Evolutionary conservation across 2,329 filamentous ascomycete species (phyloP).

Genomic region (Colletotrichum acutatum): DNA sequence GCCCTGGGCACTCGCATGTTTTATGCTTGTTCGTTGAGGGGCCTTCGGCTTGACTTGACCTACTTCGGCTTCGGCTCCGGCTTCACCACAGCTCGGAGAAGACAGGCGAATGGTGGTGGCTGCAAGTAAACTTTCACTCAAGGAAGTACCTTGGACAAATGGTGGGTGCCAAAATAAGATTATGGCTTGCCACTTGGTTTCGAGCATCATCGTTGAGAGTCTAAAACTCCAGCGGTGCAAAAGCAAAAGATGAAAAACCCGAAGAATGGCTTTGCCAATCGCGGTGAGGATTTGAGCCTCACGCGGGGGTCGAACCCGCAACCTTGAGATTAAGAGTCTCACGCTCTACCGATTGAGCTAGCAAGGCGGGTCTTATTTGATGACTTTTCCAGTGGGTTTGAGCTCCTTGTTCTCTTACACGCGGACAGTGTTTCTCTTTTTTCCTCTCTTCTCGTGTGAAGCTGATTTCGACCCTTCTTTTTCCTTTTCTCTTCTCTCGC

Average conservation of each 20-base stretch:
- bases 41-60: neutral
- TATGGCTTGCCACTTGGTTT: neutral
- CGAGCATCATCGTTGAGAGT: neutral
- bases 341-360: slow-evolving; percentile 81
- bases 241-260: neutral
- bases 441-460: neutral
- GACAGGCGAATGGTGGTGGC: neutral
- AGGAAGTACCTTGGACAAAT: no score
- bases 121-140: no score
- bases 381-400: accelerated
- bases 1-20: neutral
- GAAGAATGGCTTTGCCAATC: slow-evolving; percentile 1
- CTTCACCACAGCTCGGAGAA: neutral
- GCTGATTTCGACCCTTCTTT: neutral
- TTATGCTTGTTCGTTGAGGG: neutral
- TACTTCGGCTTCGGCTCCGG: slow-evolving; percentile 22
- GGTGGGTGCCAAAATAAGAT: neutral
- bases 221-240: no score
- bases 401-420: accelerated
- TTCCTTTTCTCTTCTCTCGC: neutral
- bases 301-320: slow-evolving; percentile 41
- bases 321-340: slow-evolving; percentile 67
- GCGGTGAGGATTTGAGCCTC: slow-evolving; percentile 38
- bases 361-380: slow-evolving; percentile 40
- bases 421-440: no score